A percentile compares a stretch with the other conserved stretches of the same genome.
Evolutionary conservation across 306 rosid genomes (phyloP).

Genomic region (Fragaria nilgerrensis): DNA sequence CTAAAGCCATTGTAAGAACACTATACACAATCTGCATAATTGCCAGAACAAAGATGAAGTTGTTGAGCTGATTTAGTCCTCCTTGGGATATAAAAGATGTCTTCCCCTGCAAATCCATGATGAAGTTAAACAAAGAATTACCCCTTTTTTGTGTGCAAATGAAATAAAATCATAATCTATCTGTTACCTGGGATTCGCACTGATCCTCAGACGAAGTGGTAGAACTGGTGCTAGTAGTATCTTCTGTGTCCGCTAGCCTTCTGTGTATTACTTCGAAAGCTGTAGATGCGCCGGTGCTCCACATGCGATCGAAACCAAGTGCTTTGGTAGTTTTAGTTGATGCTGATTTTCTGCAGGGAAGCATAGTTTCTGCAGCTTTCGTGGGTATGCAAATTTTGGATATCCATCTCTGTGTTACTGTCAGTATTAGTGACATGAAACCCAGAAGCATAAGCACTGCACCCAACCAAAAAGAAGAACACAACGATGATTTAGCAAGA

Average conservation of each 20-base stretch:
- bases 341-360: constrained; percentile 43
- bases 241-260: constrained; percentile 13
- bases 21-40: constrained; percentile 56
- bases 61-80: constrained; percentile 53
- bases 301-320: constrained; percentile 10
- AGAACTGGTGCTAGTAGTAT: not conserved
- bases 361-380: constrained; percentile 40
- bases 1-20: constrained; percentile 61
- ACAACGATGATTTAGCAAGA: not conserved
- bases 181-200: constrained; percentile 41
- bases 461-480: not conserved
- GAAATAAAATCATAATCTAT: not conserved
- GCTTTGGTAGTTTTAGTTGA: constrained; percentile 31
- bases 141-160: not conserved
- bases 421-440: constrained; percentile 49
- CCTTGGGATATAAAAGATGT: constrained; percentile 44
- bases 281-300: not conserved
- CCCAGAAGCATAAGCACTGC: constrained; percentile 56
- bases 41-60: constrained; percentile 52
- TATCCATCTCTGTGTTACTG: constrained; percentile 46
- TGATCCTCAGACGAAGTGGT: constrained; percentile 12
- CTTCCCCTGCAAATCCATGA: constrained; percentile 42
- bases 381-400: constrained; percentile 49
- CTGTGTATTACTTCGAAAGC: constrained; percentile 13
- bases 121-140: too few relatives aligned